These are phyloP conservation scores for Mortierella sp. DNA, from an alignment of 371 early-diverging fungal species.

Conservation along the genomic window DNA sequence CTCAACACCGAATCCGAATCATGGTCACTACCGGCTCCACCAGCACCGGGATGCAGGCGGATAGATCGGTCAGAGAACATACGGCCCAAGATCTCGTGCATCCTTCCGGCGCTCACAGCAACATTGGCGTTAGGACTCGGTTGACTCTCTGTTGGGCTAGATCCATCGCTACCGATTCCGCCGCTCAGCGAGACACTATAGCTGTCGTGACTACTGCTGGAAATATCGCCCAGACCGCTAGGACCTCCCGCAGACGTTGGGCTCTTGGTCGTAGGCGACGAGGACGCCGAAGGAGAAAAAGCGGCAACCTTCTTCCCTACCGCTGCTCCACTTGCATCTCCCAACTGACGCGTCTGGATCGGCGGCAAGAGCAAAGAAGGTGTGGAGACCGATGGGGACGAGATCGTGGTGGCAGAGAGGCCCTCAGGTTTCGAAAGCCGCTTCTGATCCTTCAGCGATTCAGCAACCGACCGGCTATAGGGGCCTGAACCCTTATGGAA, in stretches of 20 bases:
- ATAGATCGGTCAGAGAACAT: conserved; percentile 44
- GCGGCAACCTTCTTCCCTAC: not conserved
- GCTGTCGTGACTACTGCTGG: not conserved
- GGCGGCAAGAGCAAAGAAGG: conserved; percentile 12
- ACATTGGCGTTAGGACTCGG: conserved; percentile 28
- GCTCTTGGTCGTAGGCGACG: not conserved
- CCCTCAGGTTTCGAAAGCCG: conserved; percentile 1
- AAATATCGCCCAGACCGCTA: not conserved
- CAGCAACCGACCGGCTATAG: conserved; percentile 38
- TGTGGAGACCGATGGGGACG: conserved; percentile 3
- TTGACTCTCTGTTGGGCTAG: conserved; percentile 35
- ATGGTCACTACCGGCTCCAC: conserved; percentile 16
- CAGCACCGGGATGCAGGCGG: conserved; percentile 5
- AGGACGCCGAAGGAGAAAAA: not conserved
- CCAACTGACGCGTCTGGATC: conserved; percentile 2
- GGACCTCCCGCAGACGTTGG: not conserved
- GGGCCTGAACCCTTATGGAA: conserved; percentile 36
- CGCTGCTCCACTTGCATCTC: not conserved
- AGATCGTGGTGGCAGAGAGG: not conserved
- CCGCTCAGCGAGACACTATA: conserved; percentile 12
- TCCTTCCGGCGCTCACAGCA: conserved; percentile 40
- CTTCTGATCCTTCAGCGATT: conserved; percentile 32
- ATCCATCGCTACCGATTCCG: conserved; percentile 6
- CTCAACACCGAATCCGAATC: conserved; percentile 42
- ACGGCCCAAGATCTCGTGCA: conserved; percentile 53